A percentile compares a stretch with the other conserved stretches of the same genome.
Evolutionary conservation across 805 yeast genomes (phyloP).

Genomic region (Wickerhamiella kurtzmanii): DNA sequence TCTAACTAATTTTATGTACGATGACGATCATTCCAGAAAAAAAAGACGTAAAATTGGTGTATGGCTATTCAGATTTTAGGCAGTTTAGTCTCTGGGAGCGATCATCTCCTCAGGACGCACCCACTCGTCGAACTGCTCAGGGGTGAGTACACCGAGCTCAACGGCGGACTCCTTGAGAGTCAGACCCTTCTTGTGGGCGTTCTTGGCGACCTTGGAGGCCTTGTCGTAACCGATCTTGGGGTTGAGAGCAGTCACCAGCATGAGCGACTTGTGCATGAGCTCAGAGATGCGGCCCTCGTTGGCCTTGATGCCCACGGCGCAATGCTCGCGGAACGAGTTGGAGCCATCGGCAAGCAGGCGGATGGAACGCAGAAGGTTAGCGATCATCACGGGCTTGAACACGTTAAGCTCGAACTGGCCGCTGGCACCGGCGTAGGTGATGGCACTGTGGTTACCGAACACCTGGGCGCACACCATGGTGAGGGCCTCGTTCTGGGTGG

Average conservation of each 20-base stretch:
- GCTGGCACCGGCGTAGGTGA: slow-evolving; percentile 95
- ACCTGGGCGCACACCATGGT: slow-evolving; percentile 98
- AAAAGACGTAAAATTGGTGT: background rate
- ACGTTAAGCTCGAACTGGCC: slow-evolving; percentile 98
- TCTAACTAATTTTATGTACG: background rate
- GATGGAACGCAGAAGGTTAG: slow-evolving; percentile 76
- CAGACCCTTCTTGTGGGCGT: slow-evolving; percentile 95
- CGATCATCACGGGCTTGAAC: slow-evolving; percentile 90
- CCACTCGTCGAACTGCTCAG: slow-evolving; percentile 88
- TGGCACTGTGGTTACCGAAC: slow-evolving; percentile 89
- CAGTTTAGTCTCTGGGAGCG: slow-evolving; percentile 50
- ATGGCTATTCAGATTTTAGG: background rate
- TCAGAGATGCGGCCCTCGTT: slow-evolving; percentile 77
- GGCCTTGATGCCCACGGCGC: slow-evolving; percentile 90
- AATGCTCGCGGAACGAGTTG: slow-evolving; percentile 80
- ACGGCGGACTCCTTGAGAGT: slow-evolving; percentile 91
- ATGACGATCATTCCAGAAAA: background rate
- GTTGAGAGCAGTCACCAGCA: slow-evolving; percentile 97
- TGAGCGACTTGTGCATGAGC: slow-evolving; percentile 82
- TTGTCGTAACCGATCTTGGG: slow-evolving; percentile 97
- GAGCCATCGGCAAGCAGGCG: slow-evolving; percentile 83
- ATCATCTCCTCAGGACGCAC: slow-evolving; percentile 97
- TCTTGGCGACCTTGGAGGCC: slow-evolving; percentile 96
- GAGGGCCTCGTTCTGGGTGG: slow-evolving; percentile 97
- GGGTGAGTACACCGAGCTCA: slow-evolving; percentile 72